Conservation (phyloP, 2,329 filamentous ascomycete genomes). For the Fusarium paranaense region DNA sequence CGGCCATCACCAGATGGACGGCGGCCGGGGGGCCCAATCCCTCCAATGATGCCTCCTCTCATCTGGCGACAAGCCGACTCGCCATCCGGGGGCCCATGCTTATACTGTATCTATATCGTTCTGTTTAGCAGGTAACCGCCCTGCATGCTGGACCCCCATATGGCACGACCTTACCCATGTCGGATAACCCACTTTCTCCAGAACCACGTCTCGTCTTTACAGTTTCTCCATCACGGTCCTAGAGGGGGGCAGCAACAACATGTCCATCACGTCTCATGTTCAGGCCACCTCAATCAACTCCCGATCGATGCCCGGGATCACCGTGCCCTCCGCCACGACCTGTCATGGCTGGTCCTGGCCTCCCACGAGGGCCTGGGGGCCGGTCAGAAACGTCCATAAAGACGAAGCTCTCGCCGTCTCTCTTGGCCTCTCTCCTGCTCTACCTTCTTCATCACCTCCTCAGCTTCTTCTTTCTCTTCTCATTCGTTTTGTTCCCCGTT, state of each 20-base stretch:
- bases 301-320: constrained; percentile 41
- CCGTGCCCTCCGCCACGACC: constrained; percentile 19
- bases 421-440: constrained; percentile 1
- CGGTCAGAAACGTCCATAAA: constrained; percentile 26
- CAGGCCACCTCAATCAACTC: constrained; percentile 40
- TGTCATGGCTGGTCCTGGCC: constrained; percentile 26
- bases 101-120: constrained; percentile 17
- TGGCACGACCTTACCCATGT: constrained; percentile 25
- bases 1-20: constrained; percentile 19
- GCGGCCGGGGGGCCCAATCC: constrained; percentile 16
- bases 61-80: constrained; percentile 22
- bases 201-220: constrained; percentile 33
- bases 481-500: constrained; percentile 39
- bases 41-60: constrained; percentile 21
- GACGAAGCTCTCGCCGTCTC: constrained; percentile 29
- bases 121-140: constrained; percentile 12
- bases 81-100: constrained; percentile 18
- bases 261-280: constrained; percentile 44
- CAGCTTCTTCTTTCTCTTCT: constrained; percentile 35
- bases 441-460: constrained; percentile 28
- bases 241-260: constrained; percentile 23
- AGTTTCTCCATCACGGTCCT: constrained; percentile 17
- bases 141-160: constrained; percentile 26
- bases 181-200: constrained; percentile 21
- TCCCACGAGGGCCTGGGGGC: neutral